These are phyloP conservation scores for Apium graveolens DNA, from an alignment of 129 eudicot genomes.

Conservation along the genomic window DNA sequence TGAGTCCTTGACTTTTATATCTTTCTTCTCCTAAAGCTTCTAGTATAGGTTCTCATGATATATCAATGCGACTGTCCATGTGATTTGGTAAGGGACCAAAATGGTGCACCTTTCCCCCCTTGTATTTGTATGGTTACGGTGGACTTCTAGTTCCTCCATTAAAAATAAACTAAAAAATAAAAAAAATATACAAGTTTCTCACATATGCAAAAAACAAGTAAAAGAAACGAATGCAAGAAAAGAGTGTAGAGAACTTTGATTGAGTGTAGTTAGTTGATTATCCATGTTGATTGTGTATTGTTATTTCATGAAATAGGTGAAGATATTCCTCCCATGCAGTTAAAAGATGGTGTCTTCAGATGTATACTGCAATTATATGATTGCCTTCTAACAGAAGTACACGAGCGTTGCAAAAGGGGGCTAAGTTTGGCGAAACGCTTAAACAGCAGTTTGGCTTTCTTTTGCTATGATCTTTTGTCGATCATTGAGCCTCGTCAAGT, in stretches of 20 bases:
- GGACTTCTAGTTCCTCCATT: neutral
- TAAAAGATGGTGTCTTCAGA: slow-evolving; percentile 95
- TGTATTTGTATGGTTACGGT: neutral
- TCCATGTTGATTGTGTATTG: neutral
- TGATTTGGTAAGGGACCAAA: neutral
- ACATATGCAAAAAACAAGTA: neutral
- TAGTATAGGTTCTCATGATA: neutral
- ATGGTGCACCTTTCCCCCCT: neutral
- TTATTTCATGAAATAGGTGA: slow-evolving; percentile 53
- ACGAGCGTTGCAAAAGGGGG: slow-evolving; percentile 98
- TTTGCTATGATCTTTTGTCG: slow-evolving; percentile 93
- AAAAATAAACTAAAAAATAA: neutral
- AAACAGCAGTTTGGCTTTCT: slow-evolving; percentile 94
- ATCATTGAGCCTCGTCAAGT: slow-evolving; percentile 95
- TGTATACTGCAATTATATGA: slow-evolving; percentile 92
- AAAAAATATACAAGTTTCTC: neutral
- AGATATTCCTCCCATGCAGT: slow-evolving; percentile 98
- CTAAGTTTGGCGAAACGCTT: slow-evolving; percentile 85
- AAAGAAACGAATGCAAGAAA: neutral
- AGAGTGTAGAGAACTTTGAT: neutral
- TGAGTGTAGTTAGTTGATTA: neutral
- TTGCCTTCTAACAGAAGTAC: slow-evolving; percentile 97
- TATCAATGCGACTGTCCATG: neutral
- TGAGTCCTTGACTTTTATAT: neutral
- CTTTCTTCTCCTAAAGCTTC: neutral